A percentile compares a stretch with the other conserved stretches of the same genome.
These are phyloP conservation scores for Chloranthus sessilifolius DNA, from an alignment of 164 flowering plant genomes.

Conservation along the genomic window DNA sequence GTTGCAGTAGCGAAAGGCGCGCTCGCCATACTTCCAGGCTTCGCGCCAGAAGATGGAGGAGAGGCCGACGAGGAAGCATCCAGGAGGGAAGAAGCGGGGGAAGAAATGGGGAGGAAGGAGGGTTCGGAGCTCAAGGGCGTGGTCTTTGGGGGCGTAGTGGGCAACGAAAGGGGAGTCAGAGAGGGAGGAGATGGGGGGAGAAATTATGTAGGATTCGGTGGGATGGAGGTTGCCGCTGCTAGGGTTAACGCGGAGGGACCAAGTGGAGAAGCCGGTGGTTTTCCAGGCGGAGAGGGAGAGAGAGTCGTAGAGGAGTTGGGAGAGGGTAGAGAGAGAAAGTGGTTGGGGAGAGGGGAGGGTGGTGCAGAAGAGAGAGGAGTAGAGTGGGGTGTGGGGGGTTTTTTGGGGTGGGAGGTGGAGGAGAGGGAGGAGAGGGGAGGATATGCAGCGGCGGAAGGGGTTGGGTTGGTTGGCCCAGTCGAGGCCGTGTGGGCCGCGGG, in stretches of 20 bases:
- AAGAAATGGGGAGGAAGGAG: constrained; percentile 35
- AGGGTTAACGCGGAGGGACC: constrained; percentile 95
- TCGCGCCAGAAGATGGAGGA: constrained; percentile 93
- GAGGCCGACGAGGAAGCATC: constrained; percentile 63
- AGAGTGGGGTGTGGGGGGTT: constrained; percentile 25
- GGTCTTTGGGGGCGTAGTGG: constrained; percentile 86
- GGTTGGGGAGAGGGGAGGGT: constrained; percentile 54
- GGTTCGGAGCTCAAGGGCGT: constrained; percentile 62
- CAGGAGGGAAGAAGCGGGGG: constrained; percentile 34
- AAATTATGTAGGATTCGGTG: constrained; percentile 74
- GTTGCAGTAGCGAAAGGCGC: constrained; percentile 85
- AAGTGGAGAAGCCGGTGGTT: constrained; percentile 67
- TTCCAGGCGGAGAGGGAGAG: constrained; percentile 94
- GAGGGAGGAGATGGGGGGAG: constrained; percentile 49
- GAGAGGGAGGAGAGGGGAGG: constrained; percentile 63
- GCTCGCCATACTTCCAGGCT: constrained; percentile 95
- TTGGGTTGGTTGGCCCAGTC: constrained; percentile 99
- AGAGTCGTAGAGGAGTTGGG: constrained; percentile 72
- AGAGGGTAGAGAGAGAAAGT: constrained; percentile 46
- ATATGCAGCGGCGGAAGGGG: constrained; percentile 80
- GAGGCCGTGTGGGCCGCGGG: constrained; percentile 80
- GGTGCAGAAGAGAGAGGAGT: constrained; percentile 47
- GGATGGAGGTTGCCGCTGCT: constrained; percentile 98
- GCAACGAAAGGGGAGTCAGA: constrained; percentile 59
- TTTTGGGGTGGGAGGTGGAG: constrained; percentile 36